phyloP scores from a whole-genome alignment of 768 basidiomycete species.

The Mycena latifolia region DNA sequence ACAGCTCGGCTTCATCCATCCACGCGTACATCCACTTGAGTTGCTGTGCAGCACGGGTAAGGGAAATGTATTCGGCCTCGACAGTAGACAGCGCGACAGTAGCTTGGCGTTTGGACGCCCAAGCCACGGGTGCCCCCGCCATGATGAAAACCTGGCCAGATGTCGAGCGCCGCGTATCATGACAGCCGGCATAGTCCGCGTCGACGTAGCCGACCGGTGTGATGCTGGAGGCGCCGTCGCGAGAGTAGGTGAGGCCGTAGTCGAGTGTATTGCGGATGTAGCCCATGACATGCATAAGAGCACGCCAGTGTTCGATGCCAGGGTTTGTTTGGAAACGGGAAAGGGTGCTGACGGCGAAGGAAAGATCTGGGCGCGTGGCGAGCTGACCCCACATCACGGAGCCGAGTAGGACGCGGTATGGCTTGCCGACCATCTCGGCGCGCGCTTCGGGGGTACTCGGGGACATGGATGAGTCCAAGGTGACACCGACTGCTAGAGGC shows the following conservation, averaged over 20 bases:
- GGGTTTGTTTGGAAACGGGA: no score
- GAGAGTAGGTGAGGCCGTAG: not conserved
- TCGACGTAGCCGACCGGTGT: slow-evolving; percentile 24
- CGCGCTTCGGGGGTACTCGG: slow-evolving; percentile 2
- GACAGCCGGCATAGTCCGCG: slow-evolving; percentile 42
- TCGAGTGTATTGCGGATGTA: slow-evolving; percentile 8
- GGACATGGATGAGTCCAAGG: not conserved
- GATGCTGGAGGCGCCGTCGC: not conserved
- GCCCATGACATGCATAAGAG: slow-evolving; percentile 1
- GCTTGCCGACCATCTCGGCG: not conserved
- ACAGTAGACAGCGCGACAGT: slow-evolving; percentile 3
- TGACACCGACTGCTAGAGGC: slow-evolving; percentile 2
- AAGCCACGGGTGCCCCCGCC: slow-evolving; percentile 39
- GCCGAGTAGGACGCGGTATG: no score
- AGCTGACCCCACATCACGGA: slow-evolving; percentile 19
- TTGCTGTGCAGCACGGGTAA: slow-evolving; percentile 2
- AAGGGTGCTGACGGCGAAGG: slow-evolving; percentile 4
- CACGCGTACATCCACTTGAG: slow-evolving; percentile 19
- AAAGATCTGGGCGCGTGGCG: slow-evolving; percentile 5
- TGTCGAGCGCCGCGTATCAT: slow-evolving; percentile 38
- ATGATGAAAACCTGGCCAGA: slow-evolving; percentile 41
- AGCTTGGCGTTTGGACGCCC: slow-evolving; percentile 32
- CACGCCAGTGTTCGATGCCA: slow-evolving; percentile 15
- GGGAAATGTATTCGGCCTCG: slow-evolving; percentile 3
- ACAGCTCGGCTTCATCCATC: not conserved